Evolutionary conservation across 345 rosid genomes (phyloP).

Genomic region (Hibiscus mutabilis): DNA sequence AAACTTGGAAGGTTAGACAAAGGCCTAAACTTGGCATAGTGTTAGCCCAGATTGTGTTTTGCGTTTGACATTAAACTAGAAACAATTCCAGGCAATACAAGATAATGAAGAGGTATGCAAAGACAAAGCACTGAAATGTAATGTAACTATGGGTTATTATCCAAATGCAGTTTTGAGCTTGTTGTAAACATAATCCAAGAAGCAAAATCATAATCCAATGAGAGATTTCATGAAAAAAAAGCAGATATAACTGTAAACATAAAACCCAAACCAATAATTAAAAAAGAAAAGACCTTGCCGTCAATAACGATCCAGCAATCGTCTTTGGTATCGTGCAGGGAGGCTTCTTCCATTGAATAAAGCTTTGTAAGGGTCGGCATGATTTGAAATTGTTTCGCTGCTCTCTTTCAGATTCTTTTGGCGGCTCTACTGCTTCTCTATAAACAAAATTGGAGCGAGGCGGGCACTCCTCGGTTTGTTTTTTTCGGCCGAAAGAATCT

Average conservation of each 20-base stretch:
- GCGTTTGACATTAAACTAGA: background rate
- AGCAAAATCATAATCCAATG: background rate
- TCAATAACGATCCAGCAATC: conserved; percentile 94
- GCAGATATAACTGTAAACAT: background rate
- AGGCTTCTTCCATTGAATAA: conserved; percentile 61
- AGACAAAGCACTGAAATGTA: background rate
- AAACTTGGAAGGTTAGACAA: background rate
- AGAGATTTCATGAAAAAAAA: background rate
- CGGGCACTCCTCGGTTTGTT: background rate
- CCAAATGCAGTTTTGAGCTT: background rate
- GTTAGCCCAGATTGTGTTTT: background rate
- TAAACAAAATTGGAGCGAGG: background rate
- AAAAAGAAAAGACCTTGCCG: conserved; percentile 53
- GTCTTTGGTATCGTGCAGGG: conserved; percentile 59
- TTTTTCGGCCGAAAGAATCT: background rate
- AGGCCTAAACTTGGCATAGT: background rate
- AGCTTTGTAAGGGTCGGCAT: conserved; percentile 81
- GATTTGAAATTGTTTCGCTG: background rate
- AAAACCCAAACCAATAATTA: background rate
- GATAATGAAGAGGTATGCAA: background rate
- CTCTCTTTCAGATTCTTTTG: background rate
- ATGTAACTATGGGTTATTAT: background rate
- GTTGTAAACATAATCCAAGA: background rate
- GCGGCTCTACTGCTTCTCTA: background rate
- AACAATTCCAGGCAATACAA: background rate